Conservation (phyloP, 2,329 filamentous ascomycete species). For the Colletotrichum zoysiae region DNA sequence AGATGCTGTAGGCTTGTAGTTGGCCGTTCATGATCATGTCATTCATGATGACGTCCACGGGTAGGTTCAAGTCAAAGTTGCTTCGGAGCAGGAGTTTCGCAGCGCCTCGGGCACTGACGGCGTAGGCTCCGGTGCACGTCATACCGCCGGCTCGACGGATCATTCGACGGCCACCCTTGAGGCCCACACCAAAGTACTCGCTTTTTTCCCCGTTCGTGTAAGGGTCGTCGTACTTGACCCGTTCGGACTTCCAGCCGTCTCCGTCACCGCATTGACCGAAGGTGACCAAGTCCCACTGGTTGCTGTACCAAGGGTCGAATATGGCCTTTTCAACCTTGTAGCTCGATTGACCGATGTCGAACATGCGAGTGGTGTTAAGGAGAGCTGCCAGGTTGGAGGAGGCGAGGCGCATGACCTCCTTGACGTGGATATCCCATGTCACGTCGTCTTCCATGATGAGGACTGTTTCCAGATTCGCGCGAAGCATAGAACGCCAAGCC, state of each 20-base stretch:
- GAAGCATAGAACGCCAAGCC: conserved; percentile 48
- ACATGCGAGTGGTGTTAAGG: conserved; percentile 15
- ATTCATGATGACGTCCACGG: conserved; percentile 47
- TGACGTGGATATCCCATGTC: conserved; percentile 47
- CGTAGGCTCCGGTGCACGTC: conserved; percentile 47
- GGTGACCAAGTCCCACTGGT: conserved; percentile 45
- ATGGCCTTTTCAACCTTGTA: not conserved
- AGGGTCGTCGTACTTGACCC: conserved; percentile 22
- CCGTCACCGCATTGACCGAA: conserved; percentile 46
- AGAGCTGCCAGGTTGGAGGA: conserved; percentile 21
- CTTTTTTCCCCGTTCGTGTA: conserved; percentile 17
- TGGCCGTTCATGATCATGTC: conserved; percentile 43
- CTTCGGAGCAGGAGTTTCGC: conserved; percentile 46
- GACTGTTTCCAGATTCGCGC: conserved; percentile 42
- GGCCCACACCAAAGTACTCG: conserved; percentile 41
- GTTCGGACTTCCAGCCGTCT: conserved; percentile 24
- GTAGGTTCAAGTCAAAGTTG: conserved; percentile 45
- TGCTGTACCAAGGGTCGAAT: conserved; percentile 44
- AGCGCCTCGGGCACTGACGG: conserved; percentile 47
- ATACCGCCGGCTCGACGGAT: conserved; percentile 44
- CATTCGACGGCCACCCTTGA: conserved; percentile 45
- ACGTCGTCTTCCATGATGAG: conserved; percentile 49
- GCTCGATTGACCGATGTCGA: conserved; percentile 13
- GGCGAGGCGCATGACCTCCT: conserved; percentile 44
- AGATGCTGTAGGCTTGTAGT: conserved; percentile 44